phyloP scores from a whole-genome alignment of 23 red algal species.

The Gracilaria domingensis region DNA sequence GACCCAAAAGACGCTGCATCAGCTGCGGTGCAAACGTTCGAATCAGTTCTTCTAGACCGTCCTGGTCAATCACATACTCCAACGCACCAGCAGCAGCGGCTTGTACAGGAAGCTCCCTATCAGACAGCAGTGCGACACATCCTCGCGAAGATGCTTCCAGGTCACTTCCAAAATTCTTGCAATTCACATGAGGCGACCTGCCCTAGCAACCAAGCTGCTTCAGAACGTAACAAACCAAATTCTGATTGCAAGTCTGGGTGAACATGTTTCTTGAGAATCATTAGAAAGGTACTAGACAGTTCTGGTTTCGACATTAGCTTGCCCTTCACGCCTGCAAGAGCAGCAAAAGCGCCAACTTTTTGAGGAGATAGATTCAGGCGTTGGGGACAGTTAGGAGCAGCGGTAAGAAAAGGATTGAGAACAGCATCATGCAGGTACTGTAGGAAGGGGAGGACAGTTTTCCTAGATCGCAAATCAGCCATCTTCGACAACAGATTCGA shows the following conservation, averaged over 20 bases:
- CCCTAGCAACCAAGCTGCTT: slow-evolving; percentile 80
- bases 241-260: slow-evolving; percentile 73
- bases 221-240: slow-evolving; percentile 79
- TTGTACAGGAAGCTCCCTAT: slow-evolving; percentile 79
- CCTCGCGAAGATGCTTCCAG: slow-evolving; percentile 55
- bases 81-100: slow-evolving; percentile 76
- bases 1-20: slow-evolving; percentile 64
- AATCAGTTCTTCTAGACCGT: slow-evolving; percentile 40
- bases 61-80: too few species aligned
- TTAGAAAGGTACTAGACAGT: slow-evolving; percentile 46
- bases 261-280: slow-evolving; percentile 61
- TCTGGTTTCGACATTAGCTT: slow-evolving; percentile 73
- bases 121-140: slow-evolving; percentile 59
- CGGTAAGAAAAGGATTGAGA: slow-evolving; percentile 63
- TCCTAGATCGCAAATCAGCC: slow-evolving; percentile 63
- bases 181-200: slow-evolving; percentile 73
- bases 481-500: slow-evolving; percentile 76
- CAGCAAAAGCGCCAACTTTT: slow-evolving; percentile 83
- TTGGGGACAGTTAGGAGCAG: slow-evolving; percentile 32
- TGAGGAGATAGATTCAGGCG: slow-evolving; percentile 42
- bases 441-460: slow-evolving; percentile 77
- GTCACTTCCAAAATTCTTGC: slow-evolving; percentile 21
- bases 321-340: slow-evolving; percentile 70
- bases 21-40: slow-evolving; percentile 51
- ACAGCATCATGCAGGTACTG: slow-evolving; percentile 49